Conservation (phyloP, 2,329 filamentous ascomycete genomes). For the Verticillium tricorpus region DNA sequence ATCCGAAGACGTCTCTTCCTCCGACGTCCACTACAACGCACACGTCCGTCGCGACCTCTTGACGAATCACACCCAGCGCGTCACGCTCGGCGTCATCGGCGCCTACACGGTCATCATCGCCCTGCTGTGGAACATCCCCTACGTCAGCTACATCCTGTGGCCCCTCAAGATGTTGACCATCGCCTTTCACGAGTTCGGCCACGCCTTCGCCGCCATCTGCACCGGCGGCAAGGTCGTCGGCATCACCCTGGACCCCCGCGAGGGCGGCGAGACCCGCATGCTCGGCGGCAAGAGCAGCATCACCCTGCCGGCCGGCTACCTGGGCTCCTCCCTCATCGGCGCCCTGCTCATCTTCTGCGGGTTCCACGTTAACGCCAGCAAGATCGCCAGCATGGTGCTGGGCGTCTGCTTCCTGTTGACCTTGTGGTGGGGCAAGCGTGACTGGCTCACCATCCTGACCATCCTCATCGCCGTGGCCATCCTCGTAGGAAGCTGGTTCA, state of each 20-base stretch:
- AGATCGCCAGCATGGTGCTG: slow-evolving; percentile 69
- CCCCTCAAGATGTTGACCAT: slow-evolving; percentile 86
- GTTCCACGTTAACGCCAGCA: slow-evolving; percentile 77
- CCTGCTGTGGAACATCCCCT: slow-evolving; percentile 74
- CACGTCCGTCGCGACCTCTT: slow-evolving; percentile 48
- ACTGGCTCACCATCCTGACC: slow-evolving; percentile 73
- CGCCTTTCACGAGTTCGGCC: slow-evolving; percentile 76
- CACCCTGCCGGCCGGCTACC: slow-evolving; percentile 72
- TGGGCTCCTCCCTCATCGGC: slow-evolving; percentile 73
- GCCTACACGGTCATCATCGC: slow-evolving; percentile 68
- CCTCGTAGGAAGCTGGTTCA: slow-evolving; percentile 74
- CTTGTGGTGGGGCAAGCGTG: slow-evolving; percentile 74
- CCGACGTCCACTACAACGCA: slow-evolving; percentile 3
- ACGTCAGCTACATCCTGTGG: slow-evolving; percentile 70
- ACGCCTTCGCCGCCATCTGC: slow-evolving; percentile 67
- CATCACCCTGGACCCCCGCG: slow-evolving; percentile 69
- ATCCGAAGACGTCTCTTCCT: neutral
- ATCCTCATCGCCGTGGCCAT: slow-evolving; percentile 66
- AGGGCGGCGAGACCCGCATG: slow-evolving; percentile 77
- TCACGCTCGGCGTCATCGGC: slow-evolving; percentile 67
- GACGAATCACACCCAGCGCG: slow-evolving; percentile 60
- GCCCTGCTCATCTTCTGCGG: slow-evolving; percentile 74
- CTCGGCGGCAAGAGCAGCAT: slow-evolving; percentile 65
- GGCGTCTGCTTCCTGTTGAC: slow-evolving; percentile 74
- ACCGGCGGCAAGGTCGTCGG: slow-evolving; percentile 72